Base-by-base conservation (phyloP, 2,329 filamentous ascomycete genomes). In the Cercospora sp. region DNA sequence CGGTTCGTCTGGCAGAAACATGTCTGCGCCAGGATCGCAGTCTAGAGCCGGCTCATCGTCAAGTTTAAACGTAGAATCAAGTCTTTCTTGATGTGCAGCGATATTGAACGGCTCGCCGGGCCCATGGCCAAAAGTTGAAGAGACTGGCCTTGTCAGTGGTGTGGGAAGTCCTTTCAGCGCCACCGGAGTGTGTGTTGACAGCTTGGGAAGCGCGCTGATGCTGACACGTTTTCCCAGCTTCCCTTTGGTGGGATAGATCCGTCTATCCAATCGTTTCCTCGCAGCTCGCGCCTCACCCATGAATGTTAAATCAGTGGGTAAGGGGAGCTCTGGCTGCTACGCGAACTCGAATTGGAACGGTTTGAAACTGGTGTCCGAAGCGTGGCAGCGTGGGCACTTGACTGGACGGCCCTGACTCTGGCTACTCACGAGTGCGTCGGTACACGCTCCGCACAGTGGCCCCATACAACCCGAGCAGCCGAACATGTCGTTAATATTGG, bases 381-480 rank as follows among this genome's bases (percentile, higher is more conserved):
- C 92, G 65, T 89, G 90, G 61, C 92, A 95, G 72, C 89, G 86
- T 67, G 92, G 91, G 81, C 92, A 95, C 78, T 91, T 79, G 53
- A 81, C 91, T 75, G 90, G 87, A 70, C 90, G 82, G 12, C 91
- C 90, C 61, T 90, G 77, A 34, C 77, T 89, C 78, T 93, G 90
- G 78, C 93, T 91, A 73, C 87, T 87, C 80, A 92, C 89, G 65
- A 94, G 84, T 37, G 92, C 88, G 75, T 93, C 90, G 67, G 97
- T 93, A 76, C 94, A 98, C 68, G 93, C 89, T 71, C 90, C 88
- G 80, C 95, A 98, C 61, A 98, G 86, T 16, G 94, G 94, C 78
- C 93, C 97, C 71, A 98, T 97, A 79, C 95, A 98, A 80, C 97
- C 94, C 1, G 94, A 97, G 79, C 94, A 98, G 24, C 94, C 94